A percentile compares a stretch with the other conserved stretches of the same genome.
phyloP scores from a whole-genome alignment of 1,284 basidiomycete genomes.

The Sporisorium exsertum region DNA sequence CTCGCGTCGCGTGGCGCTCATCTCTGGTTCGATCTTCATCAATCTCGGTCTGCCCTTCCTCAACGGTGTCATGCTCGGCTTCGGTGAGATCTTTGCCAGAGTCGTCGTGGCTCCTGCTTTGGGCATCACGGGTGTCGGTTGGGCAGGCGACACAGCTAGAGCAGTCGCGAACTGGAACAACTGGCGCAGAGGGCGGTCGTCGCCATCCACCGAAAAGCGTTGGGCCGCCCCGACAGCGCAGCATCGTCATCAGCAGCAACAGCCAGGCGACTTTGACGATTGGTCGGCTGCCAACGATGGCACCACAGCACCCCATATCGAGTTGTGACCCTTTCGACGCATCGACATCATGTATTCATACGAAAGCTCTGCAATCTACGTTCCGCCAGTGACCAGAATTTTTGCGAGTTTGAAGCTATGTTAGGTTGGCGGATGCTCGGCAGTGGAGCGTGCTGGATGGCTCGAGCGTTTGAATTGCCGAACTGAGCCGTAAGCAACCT shows the following conservation, averaged over 20 bases:
- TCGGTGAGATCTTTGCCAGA: conserved; percentile 96
- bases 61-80: conserved; percentile 97
- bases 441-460: not conserved
- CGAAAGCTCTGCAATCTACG: not conserved
- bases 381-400: not conserved
- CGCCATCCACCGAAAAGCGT: conserved; percentile 3
- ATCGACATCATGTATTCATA: conserved; percentile 19
- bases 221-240: not conserved
- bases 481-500: too few species aligned
- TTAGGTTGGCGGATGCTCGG: conserved; percentile 2
- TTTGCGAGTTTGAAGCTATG: not conserved
- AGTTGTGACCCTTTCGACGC: conserved; percentile 14
- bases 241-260: conserved; percentile 11
- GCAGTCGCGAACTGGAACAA: conserved; percentile 38
- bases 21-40: conserved; percentile 86
- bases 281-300: conserved; percentile 30
- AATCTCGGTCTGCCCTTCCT: conserved; percentile 93
- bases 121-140: conserved; percentile 49
- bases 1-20: conserved; percentile 53
- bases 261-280: conserved; percentile 35
- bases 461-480: not conserved
- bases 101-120: conserved; percentile 76
- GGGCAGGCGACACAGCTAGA: conserved; percentile 39
- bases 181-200: conserved; percentile 9
- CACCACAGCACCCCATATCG: conserved; percentile 7